Percentiles rank a stretch among this genome's conserved stretches.
Evolutionary conservation across 1,284 basidiomycete species (phyloP).

Genomic region (Somion occarium): DNA sequence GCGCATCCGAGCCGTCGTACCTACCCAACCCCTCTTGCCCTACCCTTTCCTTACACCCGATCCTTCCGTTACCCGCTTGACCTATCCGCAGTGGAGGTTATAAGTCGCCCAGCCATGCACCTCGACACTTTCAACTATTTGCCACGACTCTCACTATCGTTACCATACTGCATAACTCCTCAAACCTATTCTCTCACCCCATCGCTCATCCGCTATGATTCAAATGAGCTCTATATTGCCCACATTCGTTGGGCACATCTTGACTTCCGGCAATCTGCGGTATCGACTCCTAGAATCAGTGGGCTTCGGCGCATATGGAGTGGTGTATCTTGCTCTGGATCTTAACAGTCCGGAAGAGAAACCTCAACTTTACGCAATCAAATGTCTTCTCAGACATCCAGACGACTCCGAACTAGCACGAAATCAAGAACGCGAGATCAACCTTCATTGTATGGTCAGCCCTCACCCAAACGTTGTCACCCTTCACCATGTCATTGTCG

Average conservation of each 20-base stretch:
- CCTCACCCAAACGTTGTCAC: constrained; percentile 55
- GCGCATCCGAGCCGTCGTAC: constrained; percentile 1
- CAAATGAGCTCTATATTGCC: constrained; percentile 26
- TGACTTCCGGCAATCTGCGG: constrained; percentile 14
- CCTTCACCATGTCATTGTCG: constrained; percentile 54
- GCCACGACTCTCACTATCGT: not conserved
- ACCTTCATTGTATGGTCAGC: constrained; percentile 49
- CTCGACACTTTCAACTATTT: not conserved
- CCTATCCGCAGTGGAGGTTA: not conserved
- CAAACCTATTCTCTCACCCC: not conserved
- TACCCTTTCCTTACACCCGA: not conserved
- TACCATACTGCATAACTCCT: not conserved
- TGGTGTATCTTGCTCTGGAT: constrained; percentile 58
- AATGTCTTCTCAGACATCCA: constrained; percentile 58
- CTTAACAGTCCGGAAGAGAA: constrained; percentile 19
- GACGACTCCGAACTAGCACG: constrained; percentile 51
- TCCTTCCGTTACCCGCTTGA: constrained; percentile 4
- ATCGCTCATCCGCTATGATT: constrained; percentile 20
- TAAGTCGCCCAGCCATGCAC: not conserved
- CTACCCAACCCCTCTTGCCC: not conserved
- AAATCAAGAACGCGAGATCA: constrained; percentile 24
- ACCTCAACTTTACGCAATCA: constrained; percentile 46
- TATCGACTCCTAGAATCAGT: constrained; percentile 44
- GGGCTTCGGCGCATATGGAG: constrained; percentile 64
- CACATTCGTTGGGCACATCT: constrained; percentile 20